phyloP scores from a whole-genome alignment of 192 early-diverging fungal genomes.

The Podila horticola region DNA sequence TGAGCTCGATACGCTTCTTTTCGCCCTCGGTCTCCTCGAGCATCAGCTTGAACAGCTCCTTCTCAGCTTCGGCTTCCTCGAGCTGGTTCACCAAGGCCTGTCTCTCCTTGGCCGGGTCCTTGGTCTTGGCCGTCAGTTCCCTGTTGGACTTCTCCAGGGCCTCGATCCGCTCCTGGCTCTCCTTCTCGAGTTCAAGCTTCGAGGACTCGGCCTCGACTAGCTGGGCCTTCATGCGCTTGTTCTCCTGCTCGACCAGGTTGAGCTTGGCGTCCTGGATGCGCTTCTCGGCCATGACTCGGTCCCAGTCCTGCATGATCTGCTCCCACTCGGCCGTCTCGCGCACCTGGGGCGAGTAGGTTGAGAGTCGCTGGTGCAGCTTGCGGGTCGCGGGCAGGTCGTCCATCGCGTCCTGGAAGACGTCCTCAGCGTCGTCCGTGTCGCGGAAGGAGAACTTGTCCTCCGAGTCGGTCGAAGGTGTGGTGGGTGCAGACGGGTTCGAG shows the following conservation, averaged over 20 bases:
- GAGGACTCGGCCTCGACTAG: slow-evolving; percentile 21
- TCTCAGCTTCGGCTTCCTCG: slow-evolving; percentile 46
- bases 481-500: background rate
- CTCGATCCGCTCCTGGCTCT: slow-evolving; percentile 26
- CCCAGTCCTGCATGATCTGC: slow-evolving; percentile 54
- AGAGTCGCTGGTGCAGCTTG: slow-evolving; percentile 47
- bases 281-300: slow-evolving; percentile 52
- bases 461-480: slow-evolving; percentile 15
- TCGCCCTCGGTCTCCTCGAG: slow-evolving; percentile 48
- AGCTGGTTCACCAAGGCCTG: slow-evolving; percentile 38
- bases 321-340: slow-evolving; percentile 46
- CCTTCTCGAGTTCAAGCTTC: slow-evolving; percentile 35
- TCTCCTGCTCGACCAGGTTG: slow-evolving; percentile 48
- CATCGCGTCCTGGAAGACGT: slow-evolving; percentile 39
- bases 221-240: slow-evolving; percentile 48
- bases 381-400: slow-evolving; percentile 34
- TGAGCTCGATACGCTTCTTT: slow-evolving; percentile 44
- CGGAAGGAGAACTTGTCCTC: slow-evolving; percentile 37
- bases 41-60: slow-evolving; percentile 52
- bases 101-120: slow-evolving; percentile 47
- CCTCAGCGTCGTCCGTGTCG: slow-evolving; percentile 20
- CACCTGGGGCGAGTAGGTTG: slow-evolving; percentile 40
- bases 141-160: slow-evolving; percentile 35
- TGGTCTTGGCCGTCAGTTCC: slow-evolving; percentile 25
- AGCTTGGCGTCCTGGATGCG: slow-evolving; percentile 50